Evolutionary conservation across 2,329 filamentous ascomycete genomes (phyloP), one percentile per base, ranked within the genome.

Genomic region (Colletotrichum navitas): DNA sequence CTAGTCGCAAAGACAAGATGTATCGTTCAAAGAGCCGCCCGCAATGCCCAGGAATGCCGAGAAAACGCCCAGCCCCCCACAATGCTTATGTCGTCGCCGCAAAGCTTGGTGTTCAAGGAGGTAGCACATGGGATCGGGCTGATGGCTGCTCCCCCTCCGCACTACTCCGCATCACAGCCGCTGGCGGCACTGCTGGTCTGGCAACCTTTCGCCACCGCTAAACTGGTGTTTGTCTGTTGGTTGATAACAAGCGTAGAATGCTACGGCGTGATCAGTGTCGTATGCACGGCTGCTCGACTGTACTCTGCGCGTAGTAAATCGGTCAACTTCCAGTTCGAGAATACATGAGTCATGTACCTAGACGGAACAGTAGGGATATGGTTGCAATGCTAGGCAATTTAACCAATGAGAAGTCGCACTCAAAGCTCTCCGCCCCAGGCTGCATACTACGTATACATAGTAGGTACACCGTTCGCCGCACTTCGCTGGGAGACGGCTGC

Each of bases 21-120:
- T 49, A 36, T 24, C 34, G 29, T 52, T 41, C 5, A 14, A 39
- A 36, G 43, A 59, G 63, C 68, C 64, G 56, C 12, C 21, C 5
- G 18, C 45, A 52, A 39, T 65, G 68, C 68, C 68, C n/a, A 67
- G 68, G 4, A 67, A 58, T 58, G 68, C 63, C 63, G 63, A 68
- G 68, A 58, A 54, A 49, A 12, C 34, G 68, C 68, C 68, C 51
- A 68, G 68, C 63, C 68, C 24, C 34, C 26, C 16, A 43, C 43
- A 71, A 68, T 34, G 68, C 68, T 71, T 71, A 45, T 71, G 16
- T 68, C 26, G 52, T 45, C 34, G 52, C 61, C 52, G 61, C 66
- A 65, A 68, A 65, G 66, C 52, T 68, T 68, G 61, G 29, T 49
- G 3, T 29, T 63, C 59, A 18, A n/a, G 47, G 55, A 41, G 55